phyloP scores from a whole-genome alignment of 176 grass and related monocot genomes.

The Avena sativa region DNA sequence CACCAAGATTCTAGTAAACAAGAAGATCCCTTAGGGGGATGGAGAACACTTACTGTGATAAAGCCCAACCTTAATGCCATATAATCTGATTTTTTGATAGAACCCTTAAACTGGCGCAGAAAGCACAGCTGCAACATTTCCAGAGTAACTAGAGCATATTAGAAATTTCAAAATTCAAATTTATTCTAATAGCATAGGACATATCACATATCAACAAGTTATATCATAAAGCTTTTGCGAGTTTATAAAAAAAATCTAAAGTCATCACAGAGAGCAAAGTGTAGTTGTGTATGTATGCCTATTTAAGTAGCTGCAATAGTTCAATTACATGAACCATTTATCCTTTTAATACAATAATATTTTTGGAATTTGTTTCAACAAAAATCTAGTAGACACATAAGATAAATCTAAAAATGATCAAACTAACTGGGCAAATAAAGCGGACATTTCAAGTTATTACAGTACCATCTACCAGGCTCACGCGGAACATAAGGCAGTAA shows the following conservation, averaged over 20 bases:
- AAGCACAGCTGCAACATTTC: slow-evolving; percentile 79
- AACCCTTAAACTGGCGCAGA: slow-evolving; percentile 90
- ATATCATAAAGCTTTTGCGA: neutral
- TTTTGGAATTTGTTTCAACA: slow-evolving; percentile 6
- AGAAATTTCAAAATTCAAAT: neutral
- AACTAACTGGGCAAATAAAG: neutral
- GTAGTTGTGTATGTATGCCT: neutral
- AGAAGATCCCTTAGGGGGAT: neutral
- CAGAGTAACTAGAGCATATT: slow-evolving; percentile 32
- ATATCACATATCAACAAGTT: neutral
- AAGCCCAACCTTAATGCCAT: slow-evolving; percentile 89
- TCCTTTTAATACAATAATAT: neutral
- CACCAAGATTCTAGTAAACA: neutral
- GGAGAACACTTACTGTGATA: slow-evolving; percentile 72
- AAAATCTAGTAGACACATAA: neutral
- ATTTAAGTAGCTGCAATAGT: slow-evolving; percentile 19
- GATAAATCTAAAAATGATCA: neutral
- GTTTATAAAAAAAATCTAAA: neutral
- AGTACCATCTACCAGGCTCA: neutral
- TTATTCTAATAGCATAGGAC: neutral
- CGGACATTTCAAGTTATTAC: neutral
- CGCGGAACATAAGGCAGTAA: slow-evolving; percentile 6
- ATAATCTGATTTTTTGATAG: slow-evolving; percentile 89
- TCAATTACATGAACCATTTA: neutral
- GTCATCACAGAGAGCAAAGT: neutral